Percentiles rank a stretch among this genome's conserved stretches.
Conservation (phyloP, 176 grass and related monocot genomes). For the Avena atlantica region DNA sequence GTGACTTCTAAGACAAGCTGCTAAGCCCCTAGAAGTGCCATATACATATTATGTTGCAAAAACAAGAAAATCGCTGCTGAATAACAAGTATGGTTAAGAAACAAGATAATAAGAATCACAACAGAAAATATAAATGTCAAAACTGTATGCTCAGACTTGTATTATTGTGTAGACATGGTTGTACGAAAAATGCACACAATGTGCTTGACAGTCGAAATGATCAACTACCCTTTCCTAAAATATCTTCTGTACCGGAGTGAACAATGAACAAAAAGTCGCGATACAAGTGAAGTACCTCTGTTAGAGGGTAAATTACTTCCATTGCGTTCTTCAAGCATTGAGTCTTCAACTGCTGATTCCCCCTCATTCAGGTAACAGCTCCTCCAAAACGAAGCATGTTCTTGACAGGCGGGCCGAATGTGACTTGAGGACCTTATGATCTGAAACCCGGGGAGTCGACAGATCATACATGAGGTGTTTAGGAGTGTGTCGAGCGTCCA, state of each 20-base stretch:
- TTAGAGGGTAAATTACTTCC: conserved; percentile 50
- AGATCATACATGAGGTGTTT: conserved; percentile 26
- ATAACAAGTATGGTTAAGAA: not conserved
- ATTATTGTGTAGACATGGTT: conserved; percentile 38
- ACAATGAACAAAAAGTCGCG: conserved; percentile 29
- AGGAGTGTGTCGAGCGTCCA: conserved; percentile 19
- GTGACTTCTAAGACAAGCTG: not conserved
- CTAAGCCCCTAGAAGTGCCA: conserved; percentile 9
- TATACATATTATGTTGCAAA: not conserved
- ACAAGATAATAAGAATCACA: conserved; percentile 19
- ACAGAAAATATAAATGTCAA: not conserved
- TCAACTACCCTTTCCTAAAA: conserved; percentile 43
- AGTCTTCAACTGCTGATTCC: conserved; percentile 19
- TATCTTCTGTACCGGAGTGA: conserved; percentile 25
- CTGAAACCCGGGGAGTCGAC: conserved; percentile 9
- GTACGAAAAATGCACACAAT: conserved; percentile 33
- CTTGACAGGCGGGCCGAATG: conserved; percentile 10
- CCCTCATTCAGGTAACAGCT: conserved; percentile 39
- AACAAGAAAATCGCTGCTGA: conserved; percentile 25
- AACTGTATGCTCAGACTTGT: conserved; percentile 41
- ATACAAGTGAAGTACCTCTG: conserved; percentile 57
- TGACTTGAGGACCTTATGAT: conserved; percentile 10
- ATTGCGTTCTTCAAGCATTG: conserved; percentile 12
- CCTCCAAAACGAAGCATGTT: conserved; percentile 23
- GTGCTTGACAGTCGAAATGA: conserved; percentile 38